Evolutionary conservation across 202 grass and related monocot genomes (phyloP).

Genomic region (Bolboschoenoplectus hybrid): DNA sequence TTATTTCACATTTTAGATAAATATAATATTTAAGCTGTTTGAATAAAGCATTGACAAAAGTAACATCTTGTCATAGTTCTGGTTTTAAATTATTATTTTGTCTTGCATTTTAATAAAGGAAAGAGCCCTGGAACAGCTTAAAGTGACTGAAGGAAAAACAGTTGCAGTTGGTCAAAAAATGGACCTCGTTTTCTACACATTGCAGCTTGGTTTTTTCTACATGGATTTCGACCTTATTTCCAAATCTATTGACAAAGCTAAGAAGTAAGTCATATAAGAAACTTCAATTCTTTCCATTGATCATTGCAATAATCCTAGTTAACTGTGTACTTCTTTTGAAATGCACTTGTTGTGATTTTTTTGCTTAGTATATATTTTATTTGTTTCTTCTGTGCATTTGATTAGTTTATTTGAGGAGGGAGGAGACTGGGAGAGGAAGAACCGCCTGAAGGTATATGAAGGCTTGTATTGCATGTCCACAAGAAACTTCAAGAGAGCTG

Average conservation of each 20-base stretch:
- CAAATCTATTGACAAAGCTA: slow-evolving; percentile 95
- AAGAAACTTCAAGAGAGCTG: slow-evolving; percentile 93
- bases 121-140: slow-evolving; percentile 89
- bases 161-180: slow-evolving; percentile 98
- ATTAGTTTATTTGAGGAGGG: slow-evolving; percentile 94
- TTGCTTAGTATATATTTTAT: slow-evolving; percentile 14
- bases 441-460: slow-evolving; percentile 99
- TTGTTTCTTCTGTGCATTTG: slow-evolving; percentile 29
- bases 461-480: slow-evolving; percentile 90
- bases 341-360: slow-evolving; percentile 28
- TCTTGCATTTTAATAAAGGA: slow-evolving; percentile 56
- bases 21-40: slow-evolving; percentile 1
- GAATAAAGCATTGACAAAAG: not conserved
- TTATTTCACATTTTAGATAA: not conserved
- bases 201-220: slow-evolving; percentile 91
- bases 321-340: slow-evolving; percentile 36
- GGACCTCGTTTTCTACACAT: slow-evolving; percentile 94
- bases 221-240: slow-evolving; percentile 99
- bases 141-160: slow-evolving; percentile 94
- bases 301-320: not conserved
- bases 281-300: not conserved
- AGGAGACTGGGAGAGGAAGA: slow-evolving; percentile 98
- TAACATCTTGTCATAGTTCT: not conserved
- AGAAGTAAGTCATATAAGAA: slow-evolving; percentile 58
- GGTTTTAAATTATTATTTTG: slow-evolving; percentile 21